Conservation (phyloP, 345 rosid genomes). For the Salix caprea region DNA sequence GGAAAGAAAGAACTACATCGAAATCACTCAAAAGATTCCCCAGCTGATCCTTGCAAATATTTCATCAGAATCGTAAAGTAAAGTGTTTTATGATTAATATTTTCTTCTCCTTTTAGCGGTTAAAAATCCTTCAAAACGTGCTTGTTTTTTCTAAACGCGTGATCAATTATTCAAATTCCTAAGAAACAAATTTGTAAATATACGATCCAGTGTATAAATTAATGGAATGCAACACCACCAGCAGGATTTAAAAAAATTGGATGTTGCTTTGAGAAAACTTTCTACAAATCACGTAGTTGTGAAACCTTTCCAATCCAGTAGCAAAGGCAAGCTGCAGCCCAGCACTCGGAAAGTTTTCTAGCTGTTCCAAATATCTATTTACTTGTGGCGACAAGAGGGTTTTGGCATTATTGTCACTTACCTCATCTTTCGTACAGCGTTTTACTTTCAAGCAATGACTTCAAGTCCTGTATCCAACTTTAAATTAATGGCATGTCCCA, state of each 20-base stretch:
- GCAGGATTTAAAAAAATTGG: background rate
- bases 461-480: background rate
- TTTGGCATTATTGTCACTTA: background rate
- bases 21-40: background rate
- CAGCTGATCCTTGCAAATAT: background rate
- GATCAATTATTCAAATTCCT: no score
- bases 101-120: no score
- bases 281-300: background rate
- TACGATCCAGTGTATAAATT: no score
- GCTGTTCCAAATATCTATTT: background rate
- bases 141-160: no score
- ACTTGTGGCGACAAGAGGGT: background rate
- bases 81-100: no score
- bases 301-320: no score
- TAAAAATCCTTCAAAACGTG: no score
- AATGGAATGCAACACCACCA: background rate
- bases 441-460: background rate
- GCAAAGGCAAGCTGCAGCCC: no score
- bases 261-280: background rate
- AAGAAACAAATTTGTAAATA: no score
- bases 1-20: background rate
- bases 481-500: background rate
- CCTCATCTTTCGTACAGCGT: background rate
- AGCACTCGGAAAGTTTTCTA: no score
- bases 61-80: background rate